Percentiles rank a stretch among this genome's conserved stretches.
These are phyloP conservation scores for Cordyceps pruinosa DNA, from an alignment of 2,329 filamentous ascomycete genomes.

Conservation along the genomic window DNA sequence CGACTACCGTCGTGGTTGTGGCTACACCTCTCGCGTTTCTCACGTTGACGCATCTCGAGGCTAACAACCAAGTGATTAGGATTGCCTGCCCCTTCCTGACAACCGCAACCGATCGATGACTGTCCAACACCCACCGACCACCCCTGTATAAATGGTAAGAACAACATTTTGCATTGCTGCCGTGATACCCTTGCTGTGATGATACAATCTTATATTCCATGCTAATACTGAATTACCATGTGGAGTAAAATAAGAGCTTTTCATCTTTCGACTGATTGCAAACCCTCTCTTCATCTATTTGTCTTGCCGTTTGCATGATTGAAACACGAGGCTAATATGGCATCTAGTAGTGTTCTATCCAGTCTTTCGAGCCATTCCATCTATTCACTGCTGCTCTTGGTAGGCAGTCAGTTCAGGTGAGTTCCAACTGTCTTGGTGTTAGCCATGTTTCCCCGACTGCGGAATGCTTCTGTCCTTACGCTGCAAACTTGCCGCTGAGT, in stretches of 20 bases:
- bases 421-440: slow-evolving; percentile 28
- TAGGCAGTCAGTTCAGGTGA: slow-evolving; percentile 45
- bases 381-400: slow-evolving; percentile 33
- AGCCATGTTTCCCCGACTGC: slow-evolving; percentile 2
- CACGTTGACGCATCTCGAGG: background rate
- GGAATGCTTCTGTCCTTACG: slow-evolving; percentile 35
- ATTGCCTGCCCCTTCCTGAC: background rate
- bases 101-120: background rate
- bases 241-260: slow-evolving; percentile 68
- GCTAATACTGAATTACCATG: slow-evolving; percentile 66
- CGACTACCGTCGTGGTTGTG: slow-evolving; percentile 4
- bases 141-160: slow-evolving; percentile 24
- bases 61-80: background rate
- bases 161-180: background rate
- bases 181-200: slow-evolving; percentile 43
- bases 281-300: slow-evolving; percentile 20
- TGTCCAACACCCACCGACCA: background rate
- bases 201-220: slow-evolving; percentile 63
- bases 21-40: background rate
- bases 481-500: slow-evolving; percentile 70
- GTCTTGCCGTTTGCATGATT: slow-evolving; percentile 15
- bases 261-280: slow-evolving; percentile 74
- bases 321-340: slow-evolving; percentile 16
- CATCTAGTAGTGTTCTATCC: slow-evolving; percentile 11
- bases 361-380: background rate